A percentile compares a stretch with the other conserved stretches of the same genome.
Conservation (phyloP, 768 basidiomycete species). For the Suillus clintonianus region DNA sequence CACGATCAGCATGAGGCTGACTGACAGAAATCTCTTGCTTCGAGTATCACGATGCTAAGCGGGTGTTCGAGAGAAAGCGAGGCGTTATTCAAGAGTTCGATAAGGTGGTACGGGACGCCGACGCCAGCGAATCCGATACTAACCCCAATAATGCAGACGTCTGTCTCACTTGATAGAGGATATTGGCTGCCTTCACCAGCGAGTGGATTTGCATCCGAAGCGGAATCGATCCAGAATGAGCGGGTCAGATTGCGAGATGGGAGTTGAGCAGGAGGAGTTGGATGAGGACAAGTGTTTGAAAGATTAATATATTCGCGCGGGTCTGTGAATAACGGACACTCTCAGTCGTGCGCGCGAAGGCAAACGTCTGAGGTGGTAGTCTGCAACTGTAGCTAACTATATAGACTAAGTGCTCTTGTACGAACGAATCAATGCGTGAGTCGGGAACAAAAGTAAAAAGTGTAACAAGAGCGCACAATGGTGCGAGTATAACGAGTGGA, state of each 20-base stretch:
- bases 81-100: conserved; percentile 30
- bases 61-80: conserved; percentile 15
- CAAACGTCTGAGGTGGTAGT: no score
- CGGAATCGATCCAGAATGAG: conserved; percentile 71
- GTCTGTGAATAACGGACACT: no score
- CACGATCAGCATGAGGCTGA: conserved; percentile 6
- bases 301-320: no score
- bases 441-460: no score
- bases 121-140: conserved; percentile 83
- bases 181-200: conserved; percentile 68
- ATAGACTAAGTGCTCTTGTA: no score
- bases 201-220: conserved; percentile 62
- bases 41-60: conserved; percentile 68
- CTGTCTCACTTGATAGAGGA: conserved; percentile 55
- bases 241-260: conserved; percentile 67
- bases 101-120: conserved; percentile 72
- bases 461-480: no score
- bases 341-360: no score
- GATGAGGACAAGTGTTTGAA: no score
- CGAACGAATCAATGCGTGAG: no score
- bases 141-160: conserved; percentile 78
- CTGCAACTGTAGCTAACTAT: no score
- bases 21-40: conserved; percentile 87
- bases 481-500: no score
- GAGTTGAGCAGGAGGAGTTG: conserved; percentile 27